These are phyloP conservation scores for Coix lacrymajobi DNA, from an alignment of 176 grass and related monocot genomes.

Conservation along the genomic window DNA sequence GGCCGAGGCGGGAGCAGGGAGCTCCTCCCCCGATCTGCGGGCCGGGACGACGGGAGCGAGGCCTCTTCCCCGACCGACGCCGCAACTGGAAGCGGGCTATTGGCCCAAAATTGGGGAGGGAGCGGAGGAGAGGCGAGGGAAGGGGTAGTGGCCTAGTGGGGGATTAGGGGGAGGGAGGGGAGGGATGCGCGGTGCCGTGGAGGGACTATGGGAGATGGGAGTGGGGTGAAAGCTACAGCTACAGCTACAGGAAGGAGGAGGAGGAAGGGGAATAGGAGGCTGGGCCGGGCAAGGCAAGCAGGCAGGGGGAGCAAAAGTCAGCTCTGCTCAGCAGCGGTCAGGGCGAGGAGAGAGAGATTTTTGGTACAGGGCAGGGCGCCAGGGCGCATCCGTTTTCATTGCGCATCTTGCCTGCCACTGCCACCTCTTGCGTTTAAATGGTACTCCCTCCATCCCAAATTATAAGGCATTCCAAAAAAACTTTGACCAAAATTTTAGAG, in stretches of 20 bases:
- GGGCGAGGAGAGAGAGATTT: neutral
- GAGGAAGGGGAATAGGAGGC: neutral
- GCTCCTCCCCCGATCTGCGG: conserved; percentile 28
- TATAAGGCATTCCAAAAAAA: too few species aligned
- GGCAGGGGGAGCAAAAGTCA: neutral
- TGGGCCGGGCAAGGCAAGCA: neutral
- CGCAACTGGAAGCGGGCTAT: neutral
- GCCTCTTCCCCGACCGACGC: neutral
- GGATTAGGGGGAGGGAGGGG: too few species aligned
- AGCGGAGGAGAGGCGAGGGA: neutral
- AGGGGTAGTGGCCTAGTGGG: too few species aligned
- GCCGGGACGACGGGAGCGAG: neutral
- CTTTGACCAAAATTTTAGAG: too few species aligned
- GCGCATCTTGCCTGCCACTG: too few species aligned
- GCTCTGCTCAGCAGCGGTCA: neutral
- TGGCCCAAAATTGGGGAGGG: neutral
- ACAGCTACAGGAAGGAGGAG: neutral
- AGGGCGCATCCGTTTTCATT: too few species aligned
- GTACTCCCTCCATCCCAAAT: too few species aligned
- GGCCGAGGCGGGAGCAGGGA: neutral
- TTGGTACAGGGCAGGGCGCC: too few species aligned
- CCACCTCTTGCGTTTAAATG: too few species aligned
- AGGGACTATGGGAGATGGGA: neutral
- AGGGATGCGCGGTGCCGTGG: neutral
- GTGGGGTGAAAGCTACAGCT: neutral